Evolutionary conservation across 305 asterid genomes (phyloP), one percentile per base, ranked within the genome.

Genomic region (Withania somnifera): DNA sequence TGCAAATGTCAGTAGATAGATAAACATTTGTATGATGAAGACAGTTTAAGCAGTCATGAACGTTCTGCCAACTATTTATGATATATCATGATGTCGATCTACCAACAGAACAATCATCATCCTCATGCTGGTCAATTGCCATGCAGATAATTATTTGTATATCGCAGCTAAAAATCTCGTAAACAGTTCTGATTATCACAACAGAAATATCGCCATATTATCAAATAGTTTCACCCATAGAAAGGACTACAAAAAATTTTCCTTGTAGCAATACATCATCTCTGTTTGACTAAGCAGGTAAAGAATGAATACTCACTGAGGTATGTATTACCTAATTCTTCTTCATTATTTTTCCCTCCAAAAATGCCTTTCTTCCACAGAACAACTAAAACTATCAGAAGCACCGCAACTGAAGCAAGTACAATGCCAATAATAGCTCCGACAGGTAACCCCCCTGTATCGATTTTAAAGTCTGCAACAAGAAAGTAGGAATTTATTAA

Each of bases 351-450:
- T 87, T 88, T 91, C 34, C 91, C 89, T 80, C 93, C 86, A 0
- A 92, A 69, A 67, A 81, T 91, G 75, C 98, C 98, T 89, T 58
- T 88, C 88, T 68, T 83, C 94, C 98, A 86, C 13, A 96, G 92
- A 66, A 78, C 82, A 81, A 85, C 30, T 61, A 90, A 67, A 78
- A 90, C 63, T 81, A 90, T 78, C 85, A 88, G 51, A 75, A 89
- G 67, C 10, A 60, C 81, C 66, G 84, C 88, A 53, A 85, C 84
- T 28, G 93, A 91, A 61, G 91, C 83, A 75, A 87, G 60, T 56
- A 92, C 94, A 77, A 94, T 93, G 83, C 97, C 98, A 81, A 64
- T 40, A 64, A 96, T 91, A 84, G 93, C 95, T 83, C 98, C 98
- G 15, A 51, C 88, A 9, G 94, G 88, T 61, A 96, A 85, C 45